Evolutionary conservation across 2,329 filamentous ascomycete species (phyloP).

Genomic region (Hymenoscyphus fraxineus): DNA sequence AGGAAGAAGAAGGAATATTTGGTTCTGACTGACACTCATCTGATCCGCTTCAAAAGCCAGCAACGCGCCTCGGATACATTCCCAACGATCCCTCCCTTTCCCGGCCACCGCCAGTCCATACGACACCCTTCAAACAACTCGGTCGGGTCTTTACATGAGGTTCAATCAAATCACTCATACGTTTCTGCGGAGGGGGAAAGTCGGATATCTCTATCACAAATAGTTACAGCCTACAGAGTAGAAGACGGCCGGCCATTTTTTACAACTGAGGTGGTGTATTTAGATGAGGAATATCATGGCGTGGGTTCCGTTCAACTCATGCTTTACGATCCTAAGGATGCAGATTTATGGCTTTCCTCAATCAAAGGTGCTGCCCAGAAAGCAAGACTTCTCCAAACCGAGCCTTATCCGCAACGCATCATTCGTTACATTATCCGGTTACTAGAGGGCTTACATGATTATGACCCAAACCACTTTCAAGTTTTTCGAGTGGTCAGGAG

Average conservation of each 20-base stretch:
- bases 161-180: conserved; percentile 48
- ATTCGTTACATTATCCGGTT: conserved; percentile 59
- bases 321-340: conserved; percentile 59
- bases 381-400: conserved; percentile 47
- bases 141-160: conserved; percentile 57
- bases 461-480: conserved; percentile 62
- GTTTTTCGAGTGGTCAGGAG: conserved; percentile 67
- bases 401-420: conserved; percentile 54
- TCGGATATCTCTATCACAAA: conserved; percentile 57
- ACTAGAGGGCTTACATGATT: conserved; percentile 64
- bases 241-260: conserved; percentile 66
- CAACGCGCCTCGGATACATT: conserved; percentile 63
- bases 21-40: conserved; percentile 65
- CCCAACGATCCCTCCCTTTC: conserved; percentile 44
- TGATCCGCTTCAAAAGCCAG: conserved; percentile 66
- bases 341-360: conserved; percentile 60
- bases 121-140: conserved; percentile 58
- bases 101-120: conserved; percentile 41
- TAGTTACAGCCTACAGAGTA: conserved; percentile 63
- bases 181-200: conserved; percentile 50
- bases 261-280: conserved; percentile 62
- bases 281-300: conserved; percentile 62
- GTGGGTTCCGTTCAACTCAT: conserved; percentile 61
- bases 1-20: conserved; percentile 70
- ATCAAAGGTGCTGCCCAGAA: conserved; percentile 58